Conservation (phyloP, 306 rosid species). For the Cyamopsis tetragonoloba region DNA sequence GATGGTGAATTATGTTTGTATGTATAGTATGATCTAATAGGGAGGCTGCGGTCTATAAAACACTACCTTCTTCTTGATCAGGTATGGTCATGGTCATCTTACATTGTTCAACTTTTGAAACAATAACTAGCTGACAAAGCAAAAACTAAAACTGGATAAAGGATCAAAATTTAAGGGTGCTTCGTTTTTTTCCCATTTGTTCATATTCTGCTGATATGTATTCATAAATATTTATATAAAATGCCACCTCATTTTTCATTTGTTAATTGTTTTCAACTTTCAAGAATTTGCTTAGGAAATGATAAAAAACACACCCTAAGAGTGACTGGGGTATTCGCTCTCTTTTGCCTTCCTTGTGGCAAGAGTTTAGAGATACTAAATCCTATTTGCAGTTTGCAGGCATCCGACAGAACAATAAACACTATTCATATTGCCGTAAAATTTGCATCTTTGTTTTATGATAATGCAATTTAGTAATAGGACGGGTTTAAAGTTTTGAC, state of each 20-base stretch:
- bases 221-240: neutral
- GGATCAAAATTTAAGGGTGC: neutral
- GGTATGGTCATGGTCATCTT: constrained; percentile 46
- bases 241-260: neutral
- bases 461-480: neutral
- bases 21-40: constrained; percentile 76
- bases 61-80: constrained; percentile 98
- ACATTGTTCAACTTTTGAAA: constrained; percentile 10
- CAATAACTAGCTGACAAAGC: constrained; percentile 10
- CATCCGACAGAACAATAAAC: neutral
- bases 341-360: neutral
- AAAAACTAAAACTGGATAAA: constrained; percentile 10
- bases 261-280: neutral
- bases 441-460: neutral
- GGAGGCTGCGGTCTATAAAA: constrained; percentile 87
- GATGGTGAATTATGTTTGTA: constrained; percentile 21
- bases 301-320: neutral
- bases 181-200: neutral
- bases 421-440: neutral
- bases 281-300: neutral
- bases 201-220: neutral
- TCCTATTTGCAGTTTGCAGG: neutral
- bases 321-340: neutral
- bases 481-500: constrained; percentile 5
- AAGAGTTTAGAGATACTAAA: neutral